phyloP scores from a whole-genome alignment of 306 rosid genomes.

The Cicer chorassanicum region DNA sequence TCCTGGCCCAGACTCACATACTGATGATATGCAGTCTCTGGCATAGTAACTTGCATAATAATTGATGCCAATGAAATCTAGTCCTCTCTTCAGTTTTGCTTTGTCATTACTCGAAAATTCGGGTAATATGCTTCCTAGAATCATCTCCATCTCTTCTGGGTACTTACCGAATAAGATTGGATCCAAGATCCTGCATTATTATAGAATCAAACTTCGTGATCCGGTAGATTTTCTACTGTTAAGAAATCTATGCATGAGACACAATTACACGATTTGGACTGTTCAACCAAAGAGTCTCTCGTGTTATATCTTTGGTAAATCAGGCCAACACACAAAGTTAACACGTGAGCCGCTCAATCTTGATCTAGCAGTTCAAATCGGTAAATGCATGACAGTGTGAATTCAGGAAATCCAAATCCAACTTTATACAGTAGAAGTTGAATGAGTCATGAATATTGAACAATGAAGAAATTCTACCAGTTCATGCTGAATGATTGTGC shows the following conservation, averaged over 20 bases:
- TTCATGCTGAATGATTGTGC: conserved; percentile 58
- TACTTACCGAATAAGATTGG: conserved; percentile 67
- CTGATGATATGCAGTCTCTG: conserved; percentile 62
- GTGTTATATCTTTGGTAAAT: neutral
- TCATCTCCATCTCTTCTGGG: conserved; percentile 64
- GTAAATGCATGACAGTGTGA: neutral
- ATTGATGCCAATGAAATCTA: conserved; percentile 81
- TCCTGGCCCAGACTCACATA: conserved; percentile 60
- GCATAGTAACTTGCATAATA: conserved; percentile 66
- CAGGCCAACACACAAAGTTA: neutral
- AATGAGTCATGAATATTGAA: neutral
- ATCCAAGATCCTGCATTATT: conserved; percentile 63
- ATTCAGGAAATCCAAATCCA: neutral
- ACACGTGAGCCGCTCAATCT: neutral
- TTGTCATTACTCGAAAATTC: conserved; percentile 53
- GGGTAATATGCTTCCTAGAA: conserved; percentile 58
- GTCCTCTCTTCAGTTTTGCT: conserved; percentile 53
- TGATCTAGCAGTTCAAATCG: neutral
- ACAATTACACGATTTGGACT: neutral
- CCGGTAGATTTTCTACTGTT: neutral
- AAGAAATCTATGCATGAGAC: neutral
- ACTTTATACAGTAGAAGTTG: neutral
- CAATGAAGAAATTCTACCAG: conserved; percentile 51
- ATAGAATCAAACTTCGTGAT: neutral
- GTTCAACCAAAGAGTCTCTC: neutral